A percentile compares a stretch with the other conserved stretches of the same genome.
phyloP scores from a whole-genome alignment of 2,329 filamentous ascomycete species.

The Teratosphaeriaceae sp. region DNA sequence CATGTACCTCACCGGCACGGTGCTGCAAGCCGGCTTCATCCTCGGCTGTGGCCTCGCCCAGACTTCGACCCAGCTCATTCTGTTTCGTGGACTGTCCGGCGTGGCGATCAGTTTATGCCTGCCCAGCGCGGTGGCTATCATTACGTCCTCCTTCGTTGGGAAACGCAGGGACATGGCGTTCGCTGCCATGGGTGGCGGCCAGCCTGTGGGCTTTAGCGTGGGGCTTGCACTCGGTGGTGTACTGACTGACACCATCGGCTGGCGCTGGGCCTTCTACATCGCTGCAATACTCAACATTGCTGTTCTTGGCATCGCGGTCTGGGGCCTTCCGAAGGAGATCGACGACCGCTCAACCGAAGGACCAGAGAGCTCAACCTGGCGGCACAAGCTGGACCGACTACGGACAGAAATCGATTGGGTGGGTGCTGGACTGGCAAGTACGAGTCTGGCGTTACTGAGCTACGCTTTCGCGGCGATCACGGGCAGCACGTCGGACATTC shows the following conservation, averaged over 20 bases:
- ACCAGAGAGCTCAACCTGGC: constrained; percentile 20
- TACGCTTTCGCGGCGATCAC: constrained; percentile 43
- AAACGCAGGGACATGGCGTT: constrained; percentile 47
- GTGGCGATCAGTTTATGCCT: constrained; percentile 21
- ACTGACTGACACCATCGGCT: constrained; percentile 43
- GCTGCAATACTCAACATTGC: constrained; percentile 38
- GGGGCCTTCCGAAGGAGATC: constrained; percentile 29
- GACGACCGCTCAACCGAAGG: constrained; percentile 8
- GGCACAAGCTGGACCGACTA: constrained; percentile 18
- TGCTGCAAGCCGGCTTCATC: constrained; percentile 39
- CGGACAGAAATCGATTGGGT: constrained; percentile 48
- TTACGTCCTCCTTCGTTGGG: constrained; percentile 41
- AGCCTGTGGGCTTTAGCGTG: constrained; percentile 46
- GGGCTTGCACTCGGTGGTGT: constrained; percentile 48
- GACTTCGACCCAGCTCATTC: constrained; percentile 26
- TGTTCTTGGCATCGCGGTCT: constrained; percentile 35
- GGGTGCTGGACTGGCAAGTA: constrained; percentile 41
- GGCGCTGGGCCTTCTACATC: constrained; percentile 48
- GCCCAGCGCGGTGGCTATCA: constrained; percentile 44
- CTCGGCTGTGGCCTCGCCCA: constrained; percentile 37
- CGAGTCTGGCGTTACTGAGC: constrained; percentile 43
- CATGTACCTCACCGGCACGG: constrained; percentile 42
- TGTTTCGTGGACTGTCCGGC: constrained; percentile 19
- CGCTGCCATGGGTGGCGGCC: constrained; percentile 43
- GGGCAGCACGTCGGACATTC: constrained; percentile 17